Evolutionary conservation across 2,329 filamentous ascomycete species (phyloP), one percentile per base, ranked within the genome.

Genomic region (Aspergillus oerlinghausenensis): DNA sequence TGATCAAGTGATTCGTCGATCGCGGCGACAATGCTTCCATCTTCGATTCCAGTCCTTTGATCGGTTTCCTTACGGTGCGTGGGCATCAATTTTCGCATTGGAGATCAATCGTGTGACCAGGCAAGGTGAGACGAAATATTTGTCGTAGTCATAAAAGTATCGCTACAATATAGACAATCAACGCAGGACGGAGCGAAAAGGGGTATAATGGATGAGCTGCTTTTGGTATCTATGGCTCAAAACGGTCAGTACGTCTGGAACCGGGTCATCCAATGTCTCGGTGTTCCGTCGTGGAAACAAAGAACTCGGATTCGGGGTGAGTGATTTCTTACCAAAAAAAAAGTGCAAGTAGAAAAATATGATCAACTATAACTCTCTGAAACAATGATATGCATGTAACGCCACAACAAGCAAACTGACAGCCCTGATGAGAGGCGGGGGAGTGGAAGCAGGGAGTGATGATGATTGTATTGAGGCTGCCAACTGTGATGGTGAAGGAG

Each of bases 1-100:
- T 77, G 47, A 77, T 70, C 61, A 73, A 71, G 54, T 79, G 69
- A 61, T 80, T 80, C 43, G 76, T 75, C 51, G 78, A 76, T 51
- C 77, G 75, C 51, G 78, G 78, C 29, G 78, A 80, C 49, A 80
- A 66, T 40, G 79, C 75, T 68, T 80, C 76, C 76, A 79, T 79
- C 55, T 59, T 71, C 58, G n/a, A n/a, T 52, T 53, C 43, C 26
- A 50, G 42, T 43, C 51, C 26, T 26, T 38, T 10, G 23, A 32
- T 55, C 26, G 42, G n/a, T 50, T 51, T 23, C 55, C 29, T 49
- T 29, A 49, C 42, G 32, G 52, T 56, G 40, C 43, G 38, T 49
- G 60, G 65, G 61, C 65, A 69, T 69, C 60, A 63, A 63, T 57
- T 63, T 55, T 58, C 45, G 57, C 59, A 58, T 62, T 29, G 47